Conservation (phyloP, 116 monocot species). For the Posidonia oceanica region DNA sequence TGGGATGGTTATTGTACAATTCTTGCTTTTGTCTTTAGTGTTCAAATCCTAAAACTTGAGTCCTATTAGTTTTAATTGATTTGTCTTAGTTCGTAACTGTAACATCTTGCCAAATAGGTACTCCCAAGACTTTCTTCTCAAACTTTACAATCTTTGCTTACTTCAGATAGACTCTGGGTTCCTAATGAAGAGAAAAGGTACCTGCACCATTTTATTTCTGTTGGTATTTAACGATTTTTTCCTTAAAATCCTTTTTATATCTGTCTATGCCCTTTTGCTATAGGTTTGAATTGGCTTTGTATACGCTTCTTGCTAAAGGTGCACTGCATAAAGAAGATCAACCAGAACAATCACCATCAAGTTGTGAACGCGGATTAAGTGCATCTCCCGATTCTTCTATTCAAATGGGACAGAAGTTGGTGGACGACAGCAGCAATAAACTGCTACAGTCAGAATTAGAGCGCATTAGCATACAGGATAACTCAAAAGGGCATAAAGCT, state of each 20-base stretch:
- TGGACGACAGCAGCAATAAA: slow-evolving; percentile 11
- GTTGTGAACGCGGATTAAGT: slow-evolving; percentile 19
- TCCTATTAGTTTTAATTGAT: no score
- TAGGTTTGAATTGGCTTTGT: slow-evolving; percentile 93
- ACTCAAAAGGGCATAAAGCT: slow-evolving; percentile 31
- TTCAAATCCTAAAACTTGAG: no score
- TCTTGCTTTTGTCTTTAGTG: no score
- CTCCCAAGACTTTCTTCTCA: slow-evolving; percentile 93
- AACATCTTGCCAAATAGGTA: slow-evolving; percentile 32
- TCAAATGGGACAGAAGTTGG: slow-evolving; percentile 24
- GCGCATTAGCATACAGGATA: slow-evolving; percentile 29
- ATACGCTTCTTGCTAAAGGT: slow-evolving; percentile 62
- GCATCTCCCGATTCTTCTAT: slow-evolving; percentile 17
- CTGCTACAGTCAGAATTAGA: slow-evolving; percentile 39
- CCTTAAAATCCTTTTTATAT: background rate
- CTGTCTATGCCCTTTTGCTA: slow-evolving; percentile 4
- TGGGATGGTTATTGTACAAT: no score
- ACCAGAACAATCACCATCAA: slow-evolving; percentile 25
- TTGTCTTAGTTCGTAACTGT: background rate
- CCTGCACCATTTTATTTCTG: slow-evolving; percentile 1
- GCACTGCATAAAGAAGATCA: slow-evolving; percentile 32
- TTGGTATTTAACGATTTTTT: background rate
- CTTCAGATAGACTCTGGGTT: slow-evolving; percentile 96
- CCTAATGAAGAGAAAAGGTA: slow-evolving; percentile 97
- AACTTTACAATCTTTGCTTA: slow-evolving; percentile 85